phyloP scores from a whole-genome alignment of 306 rosid species.

The Lathyrus oleraceus region DNA sequence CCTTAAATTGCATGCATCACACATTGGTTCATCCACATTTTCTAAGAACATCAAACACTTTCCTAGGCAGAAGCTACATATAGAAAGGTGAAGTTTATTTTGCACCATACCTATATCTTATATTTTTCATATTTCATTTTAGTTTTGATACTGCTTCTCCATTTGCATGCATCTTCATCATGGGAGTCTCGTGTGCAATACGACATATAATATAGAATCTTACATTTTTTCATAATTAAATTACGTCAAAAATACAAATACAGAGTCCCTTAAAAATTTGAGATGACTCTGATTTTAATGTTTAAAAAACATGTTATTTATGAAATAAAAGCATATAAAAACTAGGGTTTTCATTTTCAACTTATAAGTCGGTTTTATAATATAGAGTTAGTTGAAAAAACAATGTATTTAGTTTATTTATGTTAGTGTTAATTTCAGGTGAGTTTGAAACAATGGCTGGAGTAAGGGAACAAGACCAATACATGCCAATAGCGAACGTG shows the following conservation, averaged over 20 bases:
- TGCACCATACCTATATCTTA: background rate
- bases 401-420: background rate
- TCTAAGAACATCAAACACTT: background rate
- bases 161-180: slow-evolving; percentile 2
- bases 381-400: too few relatives aligned
- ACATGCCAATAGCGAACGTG: slow-evolving; percentile 81
- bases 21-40: background rate
- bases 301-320: background rate
- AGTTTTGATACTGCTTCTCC: background rate
- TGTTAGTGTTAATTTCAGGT: background rate
- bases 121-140: background rate
- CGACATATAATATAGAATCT: too few relatives aligned
- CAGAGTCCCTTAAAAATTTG: too few relatives aligned
- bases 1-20: background rate
- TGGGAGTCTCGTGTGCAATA: too few relatives aligned
- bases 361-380: too few relatives aligned
- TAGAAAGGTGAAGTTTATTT: background rate
- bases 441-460: slow-evolving; percentile 11
- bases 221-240: too few relatives aligned
- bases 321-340: background rate
- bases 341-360: background rate
- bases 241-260: too few relatives aligned
- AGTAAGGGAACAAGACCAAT: slow-evolving; percentile 61
- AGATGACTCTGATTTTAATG: too few relatives aligned
- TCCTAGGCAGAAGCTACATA: background rate